Evolutionary conservation across 176 grass and related monocot genomes (phyloP).

Genomic region (Tuctoria greenei): DNA sequence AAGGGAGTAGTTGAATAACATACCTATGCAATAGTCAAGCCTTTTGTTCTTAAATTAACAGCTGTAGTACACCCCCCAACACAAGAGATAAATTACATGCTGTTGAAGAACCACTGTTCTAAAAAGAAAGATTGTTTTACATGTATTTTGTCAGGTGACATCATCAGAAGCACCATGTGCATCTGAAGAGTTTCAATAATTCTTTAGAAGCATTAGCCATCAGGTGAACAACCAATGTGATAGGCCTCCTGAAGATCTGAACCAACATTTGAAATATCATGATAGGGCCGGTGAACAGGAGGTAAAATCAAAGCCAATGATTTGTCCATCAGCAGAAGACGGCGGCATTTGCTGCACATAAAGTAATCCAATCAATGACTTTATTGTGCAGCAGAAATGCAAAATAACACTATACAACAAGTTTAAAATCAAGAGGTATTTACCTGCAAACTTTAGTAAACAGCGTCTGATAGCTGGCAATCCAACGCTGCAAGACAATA

Average conservation of each 20-base stretch:
- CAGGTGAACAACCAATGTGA: constrained; percentile 87
- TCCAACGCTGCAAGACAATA: constrained; percentile 66
- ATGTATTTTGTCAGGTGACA: constrained; percentile 26
- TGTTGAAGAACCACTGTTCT: not conserved
- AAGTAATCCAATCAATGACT: constrained; percentile 36
- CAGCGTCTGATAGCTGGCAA: constrained; percentile 73
- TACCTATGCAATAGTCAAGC: not conserved
- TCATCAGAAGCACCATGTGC: constrained; percentile 25
- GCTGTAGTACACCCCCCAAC: not conserved
- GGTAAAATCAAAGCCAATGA: constrained; percentile 83
- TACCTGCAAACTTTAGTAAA: constrained; percentile 91
- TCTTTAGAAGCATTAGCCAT: constrained; percentile 45
- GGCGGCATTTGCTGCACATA: constrained; percentile 73
- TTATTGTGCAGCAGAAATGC: constrained; percentile 16
- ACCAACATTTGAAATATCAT: constrained; percentile 44
- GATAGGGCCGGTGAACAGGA: constrained; percentile 69
- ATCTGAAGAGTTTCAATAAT: not conserved
- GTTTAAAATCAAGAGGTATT: constrained; percentile 23
- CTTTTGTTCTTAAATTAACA: constrained; percentile 6
- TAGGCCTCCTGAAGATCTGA: constrained; percentile 72
- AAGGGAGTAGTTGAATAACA: not conserved
- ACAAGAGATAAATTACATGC: no score
- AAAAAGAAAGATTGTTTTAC: constrained; percentile 23
- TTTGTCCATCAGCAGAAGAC: constrained; percentile 77
- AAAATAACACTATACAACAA: not conserved